Base-by-base conservation (phyloP, 2,329 filamentous ascomycete species). In the Penicillium verrucosum region DNA sequence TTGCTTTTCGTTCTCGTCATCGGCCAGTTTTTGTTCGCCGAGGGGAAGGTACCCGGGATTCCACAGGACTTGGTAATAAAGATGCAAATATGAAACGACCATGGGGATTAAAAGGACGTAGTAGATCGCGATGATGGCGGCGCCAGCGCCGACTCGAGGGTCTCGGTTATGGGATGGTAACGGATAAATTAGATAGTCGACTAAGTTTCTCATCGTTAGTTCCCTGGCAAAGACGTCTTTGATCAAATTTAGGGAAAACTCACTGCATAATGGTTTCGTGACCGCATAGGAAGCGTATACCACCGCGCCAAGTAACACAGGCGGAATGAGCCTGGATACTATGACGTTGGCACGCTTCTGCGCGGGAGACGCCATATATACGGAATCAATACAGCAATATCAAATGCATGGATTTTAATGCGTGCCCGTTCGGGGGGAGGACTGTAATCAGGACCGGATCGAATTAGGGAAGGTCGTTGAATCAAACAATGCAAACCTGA, bases 1-100 rank as follows among this genome's bases (percentile, higher is more conserved):
- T 44, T 62, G 30, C 55, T 67, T 37, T 43, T 45, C 44, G 36
- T 66, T 58, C 45, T 64, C 50, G 57, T 69, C 57, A 48, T 68
- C 62, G 52, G 67, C 60, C 51, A 67, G 58, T 61, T 69, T 73
- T 62, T 76, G 66, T 50, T 78, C 73, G n/a, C 82, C 85, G 32
- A 88, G 82, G 0, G 89, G 87, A 0, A 92, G 81, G 52, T 91
- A 83, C 4, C 90, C 92, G 0, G 92, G 88, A 62, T 92, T 83
- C 63, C 79, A 79, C 57, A 85, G 81, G 49, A 95, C 86, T 34
- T 84, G 82, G 60, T 85, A 76, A 41, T 92, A 73, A 10, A 92
- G 82, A 60, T 92, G 88, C 21, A 89, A 68, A 73, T 95, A 97
- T 21, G 87, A 81, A 32, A 79, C 66, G 25, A 87, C 69, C 67